These are phyloP conservation scores for Tetrapisispora nanseiensis DNA, from an alignment of 805 yeast species.

Conservation along the genomic window DNA sequence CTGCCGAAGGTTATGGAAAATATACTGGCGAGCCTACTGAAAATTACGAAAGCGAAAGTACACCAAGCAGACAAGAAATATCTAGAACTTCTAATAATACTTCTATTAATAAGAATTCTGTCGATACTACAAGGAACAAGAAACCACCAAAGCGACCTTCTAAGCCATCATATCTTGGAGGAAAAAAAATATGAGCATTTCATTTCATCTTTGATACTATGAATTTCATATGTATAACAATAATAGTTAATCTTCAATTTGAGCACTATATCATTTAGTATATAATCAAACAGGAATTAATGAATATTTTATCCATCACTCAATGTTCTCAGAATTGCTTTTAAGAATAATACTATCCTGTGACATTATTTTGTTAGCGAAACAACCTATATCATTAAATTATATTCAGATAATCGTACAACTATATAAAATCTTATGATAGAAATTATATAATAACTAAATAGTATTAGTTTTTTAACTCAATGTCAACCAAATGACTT, in stretches of 20 bases:
- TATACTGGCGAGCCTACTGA: no score
- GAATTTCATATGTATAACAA: background rate
- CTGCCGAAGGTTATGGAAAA: constrained; percentile 78
- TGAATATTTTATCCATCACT: no score
- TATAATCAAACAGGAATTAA: background rate
- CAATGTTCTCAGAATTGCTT: no score
- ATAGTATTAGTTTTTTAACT: background rate
- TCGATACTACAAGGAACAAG: constrained; percentile 10
- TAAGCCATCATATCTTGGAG: constrained; percentile 37
- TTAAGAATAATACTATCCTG: no score
- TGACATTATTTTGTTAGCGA: background rate
- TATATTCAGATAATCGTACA: constrained; percentile 1
- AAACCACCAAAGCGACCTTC: constrained; percentile 31
- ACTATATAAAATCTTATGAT: background rate
- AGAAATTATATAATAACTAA: constrained; percentile 1
- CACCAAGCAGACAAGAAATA: background rate
- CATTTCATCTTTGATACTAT: no score
- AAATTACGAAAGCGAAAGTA: background rate
- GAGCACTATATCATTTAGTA: background rate
- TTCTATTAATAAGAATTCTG: constrained; percentile 3
- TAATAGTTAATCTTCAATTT: no score
- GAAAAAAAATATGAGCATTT: background rate
- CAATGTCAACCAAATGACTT: no score
- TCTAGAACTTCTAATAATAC: constrained; percentile 1
- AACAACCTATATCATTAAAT: background rate